Base-by-base conservation (phyloP, 106 monocot genomes). In the Dendrobium catenatum region DNA sequence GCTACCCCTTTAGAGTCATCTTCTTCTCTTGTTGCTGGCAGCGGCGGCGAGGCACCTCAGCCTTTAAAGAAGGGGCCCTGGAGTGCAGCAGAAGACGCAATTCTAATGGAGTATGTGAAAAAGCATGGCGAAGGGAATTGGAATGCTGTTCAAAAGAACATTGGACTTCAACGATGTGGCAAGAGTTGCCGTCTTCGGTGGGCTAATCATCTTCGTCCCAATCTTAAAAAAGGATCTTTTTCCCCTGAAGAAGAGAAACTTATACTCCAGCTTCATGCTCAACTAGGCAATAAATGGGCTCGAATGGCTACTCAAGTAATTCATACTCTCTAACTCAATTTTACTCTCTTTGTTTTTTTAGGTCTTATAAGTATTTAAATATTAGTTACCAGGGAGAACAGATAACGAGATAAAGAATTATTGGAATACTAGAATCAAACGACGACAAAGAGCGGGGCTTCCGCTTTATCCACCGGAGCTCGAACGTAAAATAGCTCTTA, bases 351-450 rank as follows among this genome's bases (percentile, higher is more conserved):
- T 81, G 5, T 1, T 8, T 68, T 15, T 22, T 22, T 51, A 13
- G 10, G 0, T 51, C 13, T 51, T 51, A 22, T 27, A 22, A 1
- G 1, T 42, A 4, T n/a, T 43, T 17, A 19, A 31, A 11, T 13
- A 9, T 19, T 17, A 90, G 88, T 46, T 93, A 17, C 93, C 93
- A 0, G 93, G 93, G 56, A 80, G 93, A 56, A 93, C 93, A 2
- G 90, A 93, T 79, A 93, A 93, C 78, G 93, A 93, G 80, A 93
- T 93, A 73, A 93, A 93, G 75, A 93, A 93, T 80, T 93, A 86
- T 79, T 91, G 92, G 92, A 92, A 92, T 84, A 89, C 89, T 15
- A 75, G 92, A 48, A 84, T 89, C 77, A 93, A 93, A 79, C 68
- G 91, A 7, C 77, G 83, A 47, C 89, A 91, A 76, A 85, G 90